These are phyloP conservation scores for Fusarium zealandicum DNA, from an alignment of 2,329 filamentous ascomycete genomes.

Conservation along the genomic window DNA sequence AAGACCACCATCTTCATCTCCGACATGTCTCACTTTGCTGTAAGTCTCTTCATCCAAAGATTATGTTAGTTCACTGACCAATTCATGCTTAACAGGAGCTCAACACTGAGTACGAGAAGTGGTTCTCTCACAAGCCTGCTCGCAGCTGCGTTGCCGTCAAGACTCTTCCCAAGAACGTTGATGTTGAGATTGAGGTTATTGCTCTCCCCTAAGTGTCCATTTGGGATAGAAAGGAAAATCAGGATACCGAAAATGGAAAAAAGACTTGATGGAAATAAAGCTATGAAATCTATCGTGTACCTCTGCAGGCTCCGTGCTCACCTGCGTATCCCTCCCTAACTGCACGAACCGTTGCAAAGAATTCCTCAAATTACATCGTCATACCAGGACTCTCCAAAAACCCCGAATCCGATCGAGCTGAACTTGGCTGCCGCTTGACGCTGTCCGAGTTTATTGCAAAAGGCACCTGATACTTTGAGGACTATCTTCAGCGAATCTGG, in stretches of 20 bases:
- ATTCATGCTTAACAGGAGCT: conserved; percentile 61
- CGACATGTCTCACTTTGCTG: conserved; percentile 87
- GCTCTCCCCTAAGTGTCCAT: conserved; percentile 63
- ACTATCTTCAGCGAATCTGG: no score
- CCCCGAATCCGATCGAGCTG: no score
- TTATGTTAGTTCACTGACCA: not conserved
- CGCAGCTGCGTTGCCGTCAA: conserved; percentile 90
- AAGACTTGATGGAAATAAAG: conserved; percentile 2
- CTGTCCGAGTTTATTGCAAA: no score
- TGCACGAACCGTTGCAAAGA: no score
- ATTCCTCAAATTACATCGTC: no score
- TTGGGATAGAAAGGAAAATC: not conserved
- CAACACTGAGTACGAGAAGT: conserved; percentile 86
- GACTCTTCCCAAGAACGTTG: conserved; percentile 83
- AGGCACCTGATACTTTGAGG: no score
- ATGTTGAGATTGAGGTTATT: conserved; percentile 91
- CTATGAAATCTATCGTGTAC: not conserved
- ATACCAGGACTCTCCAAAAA: no score
- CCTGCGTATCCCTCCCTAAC: no score
- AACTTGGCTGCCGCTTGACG: no score
- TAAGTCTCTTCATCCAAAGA: conserved; percentile 41
- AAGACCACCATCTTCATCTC: conserved; percentile 93
- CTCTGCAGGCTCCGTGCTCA: no score
- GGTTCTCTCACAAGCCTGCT: conserved; percentile 84
- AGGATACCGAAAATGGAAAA: not conserved